Evolutionary conservation across 352 stramenopile genomes (phyloP).

Genomic region (Globisporangium barbulae): DNA sequence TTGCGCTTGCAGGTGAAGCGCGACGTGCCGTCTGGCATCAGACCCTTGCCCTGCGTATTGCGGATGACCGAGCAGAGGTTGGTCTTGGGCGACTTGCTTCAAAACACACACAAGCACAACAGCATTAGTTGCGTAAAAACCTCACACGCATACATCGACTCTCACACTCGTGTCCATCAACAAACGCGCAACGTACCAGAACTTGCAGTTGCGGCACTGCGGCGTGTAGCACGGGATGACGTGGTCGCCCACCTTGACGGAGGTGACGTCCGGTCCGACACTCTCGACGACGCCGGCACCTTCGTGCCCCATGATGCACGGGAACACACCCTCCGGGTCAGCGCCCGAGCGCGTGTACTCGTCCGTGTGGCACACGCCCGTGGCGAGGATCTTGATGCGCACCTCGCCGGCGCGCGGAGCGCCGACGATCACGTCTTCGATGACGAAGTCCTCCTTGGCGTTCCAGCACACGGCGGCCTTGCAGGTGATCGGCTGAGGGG

Average conservation of each 20-base stretch:
- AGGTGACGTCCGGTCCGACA: conserved; percentile 73
- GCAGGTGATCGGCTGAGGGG: conserved; percentile 78
- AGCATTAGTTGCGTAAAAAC: not conserved
- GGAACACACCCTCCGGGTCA: conserved; percentile 82
- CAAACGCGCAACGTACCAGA: conserved; percentile 41
- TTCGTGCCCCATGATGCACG: conserved; percentile 87
- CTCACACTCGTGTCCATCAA: not conserved
- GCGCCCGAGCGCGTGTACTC: conserved; percentile 83
- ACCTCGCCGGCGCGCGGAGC: conserved; percentile 68
- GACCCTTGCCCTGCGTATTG: conserved; percentile 64
- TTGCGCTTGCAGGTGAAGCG: conserved; percentile 88
- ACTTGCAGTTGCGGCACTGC: conserved; percentile 89
- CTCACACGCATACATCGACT: not conserved
- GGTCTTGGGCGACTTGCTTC: conserved; percentile 79
- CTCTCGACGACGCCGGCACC: conserved; percentile 83
- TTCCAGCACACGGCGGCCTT: conserved; percentile 88
- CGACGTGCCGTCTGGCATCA: conserved; percentile 83
- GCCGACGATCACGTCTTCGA: conserved; percentile 80
- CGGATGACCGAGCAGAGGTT: conserved; percentile 87
- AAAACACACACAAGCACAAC: not conserved
- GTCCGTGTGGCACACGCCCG: conserved; percentile 85
- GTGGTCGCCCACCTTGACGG: conserved; percentile 84
- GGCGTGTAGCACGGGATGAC: conserved; percentile 96
- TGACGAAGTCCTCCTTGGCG: conserved; percentile 79
- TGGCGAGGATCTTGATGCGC: conserved; percentile 82